Base-by-base conservation (phyloP, 2,329 filamentous ascomycete species). In the Talaromyces sp. region DNA sequence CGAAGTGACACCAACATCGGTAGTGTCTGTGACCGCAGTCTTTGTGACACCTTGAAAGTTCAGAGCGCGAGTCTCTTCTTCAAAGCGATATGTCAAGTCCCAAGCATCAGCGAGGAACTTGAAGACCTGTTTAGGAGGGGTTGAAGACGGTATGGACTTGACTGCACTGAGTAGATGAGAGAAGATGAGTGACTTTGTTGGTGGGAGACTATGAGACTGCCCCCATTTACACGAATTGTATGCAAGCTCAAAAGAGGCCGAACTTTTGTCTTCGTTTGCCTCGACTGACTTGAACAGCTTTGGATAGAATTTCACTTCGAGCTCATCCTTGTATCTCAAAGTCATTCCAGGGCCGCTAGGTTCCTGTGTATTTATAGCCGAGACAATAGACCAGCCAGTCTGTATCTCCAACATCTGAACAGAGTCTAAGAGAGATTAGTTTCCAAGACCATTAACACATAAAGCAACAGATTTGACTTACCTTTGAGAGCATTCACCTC, bases 401-500 rank as follows among this genome's bases (percentile, higher is more conserved):
- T 77, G 72, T 29, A 70, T 68, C 69, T 82, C 78, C 40, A 82
- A 72, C 2, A 69, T 68, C 54, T 77, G 72, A 31, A 82, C 79
- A 22, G 78, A 77, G 53, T 69, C 76, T 78, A 65, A 40, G n/a
- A 27, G 34, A 25, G 2, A 8, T 27, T 15, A 62, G 34, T 49
- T 45, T 40, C n/a, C 10, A 2, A 38, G 19, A 2, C 15, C 27
- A 45, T 4, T 27, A 3, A 43, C 10, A 54, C 1, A 36, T 17
- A 10, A 29, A 13, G 13, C 11, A 45, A 29, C 22, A 25, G 10
- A 11, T 19, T 51, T 11, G 25, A 73, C 81, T 74, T 83, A 91
- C 91, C 86, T 84, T 93, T 93, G n/a, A 96, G 82, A 45, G 82
- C 81, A 68, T 85, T 85, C 68, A 98, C 91, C 78, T 98, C 95